Percentiles rank a stretch among this genome's conserved stretches.
phyloP scores from a whole-genome alignment of 208 protist genomes.

The Crithidia bombi region DNA sequence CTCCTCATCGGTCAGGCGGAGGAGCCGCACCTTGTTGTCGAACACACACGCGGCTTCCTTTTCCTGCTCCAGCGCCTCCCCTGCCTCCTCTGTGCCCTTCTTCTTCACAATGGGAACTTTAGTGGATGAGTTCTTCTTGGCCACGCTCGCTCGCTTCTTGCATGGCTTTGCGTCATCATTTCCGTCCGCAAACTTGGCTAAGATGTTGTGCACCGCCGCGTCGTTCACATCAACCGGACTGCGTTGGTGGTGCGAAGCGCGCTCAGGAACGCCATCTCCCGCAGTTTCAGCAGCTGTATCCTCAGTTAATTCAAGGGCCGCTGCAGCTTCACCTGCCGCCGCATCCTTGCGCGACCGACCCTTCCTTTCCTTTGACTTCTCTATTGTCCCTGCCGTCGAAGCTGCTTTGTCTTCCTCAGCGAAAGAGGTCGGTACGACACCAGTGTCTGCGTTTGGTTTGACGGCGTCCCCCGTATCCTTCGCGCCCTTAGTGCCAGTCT shows the following conservation, averaged over 20 bases:
- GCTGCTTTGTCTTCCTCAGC: neutral
- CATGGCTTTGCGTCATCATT: neutral
- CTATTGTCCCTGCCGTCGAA: no score
- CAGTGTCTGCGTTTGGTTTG: neutral
- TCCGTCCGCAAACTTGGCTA: neutral
- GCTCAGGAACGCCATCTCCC: no score
- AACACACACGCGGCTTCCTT: slow-evolving; percentile 40
- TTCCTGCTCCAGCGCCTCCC: neutral
- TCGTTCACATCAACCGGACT: slow-evolving; percentile 2
- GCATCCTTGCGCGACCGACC: neutral
- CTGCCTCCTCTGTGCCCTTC: neutral
- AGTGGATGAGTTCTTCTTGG: no score
- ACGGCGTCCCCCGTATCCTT: neutral
- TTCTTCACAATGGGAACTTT: neutral
- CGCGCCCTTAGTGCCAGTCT: neutral
- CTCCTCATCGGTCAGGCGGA: slow-evolving; percentile 41
- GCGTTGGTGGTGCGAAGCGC: neutral
- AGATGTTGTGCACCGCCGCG: neutral
- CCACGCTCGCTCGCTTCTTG: neutral
- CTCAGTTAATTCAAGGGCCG: no score
- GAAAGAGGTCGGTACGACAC: neutral
- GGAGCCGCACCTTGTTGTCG: slow-evolving; percentile 56
- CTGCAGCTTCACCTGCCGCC: neutral
- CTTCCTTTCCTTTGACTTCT: neutral
- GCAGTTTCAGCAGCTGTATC: neutral